These are phyloP conservation scores for Dactylonectria macrodidyma DNA, from an alignment of 2,329 filamentous ascomycete species.

Conservation along the genomic window DNA sequence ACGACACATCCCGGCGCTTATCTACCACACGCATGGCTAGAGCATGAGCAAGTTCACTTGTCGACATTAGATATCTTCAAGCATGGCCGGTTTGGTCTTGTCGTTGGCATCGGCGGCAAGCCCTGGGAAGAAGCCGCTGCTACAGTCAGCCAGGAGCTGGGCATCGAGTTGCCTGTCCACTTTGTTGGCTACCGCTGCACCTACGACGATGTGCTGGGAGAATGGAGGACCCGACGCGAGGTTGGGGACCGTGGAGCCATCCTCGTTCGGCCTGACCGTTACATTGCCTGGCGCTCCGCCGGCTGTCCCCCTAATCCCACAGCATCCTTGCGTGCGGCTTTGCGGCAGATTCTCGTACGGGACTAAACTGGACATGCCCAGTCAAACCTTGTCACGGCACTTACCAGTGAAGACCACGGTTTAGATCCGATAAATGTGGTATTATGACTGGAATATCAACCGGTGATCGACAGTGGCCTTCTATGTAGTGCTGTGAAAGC, in stretches of 20 bases:
- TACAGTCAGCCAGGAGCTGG: slow-evolving; percentile 55
- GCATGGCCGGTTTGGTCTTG: slow-evolving; percentile 64
- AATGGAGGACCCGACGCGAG: slow-evolving; percentile 68
- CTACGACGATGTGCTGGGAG: slow-evolving; percentile 73
- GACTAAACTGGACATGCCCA: not conserved
- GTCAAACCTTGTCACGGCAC: not conserved
- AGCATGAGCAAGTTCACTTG: slow-evolving; percentile 57
- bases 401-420: not conserved
- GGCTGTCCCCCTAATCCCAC: slow-evolving; percentile 26
- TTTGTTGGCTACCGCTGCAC: slow-evolving; percentile 71
- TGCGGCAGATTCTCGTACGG: slow-evolving; percentile 21
- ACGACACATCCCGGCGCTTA: slow-evolving; percentile 72
- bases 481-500: too few relatives aligned
- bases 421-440: too few relatives aligned
- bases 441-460: too few relatives aligned
- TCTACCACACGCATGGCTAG: slow-evolving; percentile 75
- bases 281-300: slow-evolving; percentile 67
- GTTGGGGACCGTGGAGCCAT: slow-evolving; percentile 72
- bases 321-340: slow-evolving; percentile 13
- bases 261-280: slow-evolving; percentile 72
- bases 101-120: slow-evolving; percentile 70
- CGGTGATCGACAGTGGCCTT: too few relatives aligned
- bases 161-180: slow-evolving; percentile 63
- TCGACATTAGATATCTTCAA: slow-evolving; percentile 74
- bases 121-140: slow-evolving; percentile 67